Base-by-base conservation (phyloP, 2,329 filamentous ascomycete species). In the Ascochyta rabiei region DNA sequence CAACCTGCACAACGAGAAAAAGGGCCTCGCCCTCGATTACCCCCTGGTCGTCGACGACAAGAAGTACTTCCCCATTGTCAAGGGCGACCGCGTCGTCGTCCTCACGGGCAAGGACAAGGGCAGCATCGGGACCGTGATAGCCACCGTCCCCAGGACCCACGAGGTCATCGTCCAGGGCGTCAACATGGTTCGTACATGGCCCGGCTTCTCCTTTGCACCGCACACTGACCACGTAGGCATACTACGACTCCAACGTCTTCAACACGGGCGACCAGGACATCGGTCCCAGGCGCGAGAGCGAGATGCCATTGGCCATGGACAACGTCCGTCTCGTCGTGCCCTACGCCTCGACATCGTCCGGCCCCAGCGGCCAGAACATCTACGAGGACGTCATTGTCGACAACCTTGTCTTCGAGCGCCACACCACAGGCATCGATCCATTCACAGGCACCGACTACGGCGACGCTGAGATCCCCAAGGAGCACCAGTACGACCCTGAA, bases 241-340 rank as follows among this genome's bases (percentile, higher is more conserved):
- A 80, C 75, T 67, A 75, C 53, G 62, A 67, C 47, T 59, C 80
- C 16, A 74, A 76, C 9, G 56, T 78, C 38, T 82, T 59, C 62
- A 57, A 52, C 39, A 33, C 37, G 4, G 53, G 44, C 19, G 44
- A 26, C 12, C 56, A 48, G 65, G 69, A 58, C 72, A 78, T 68
- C 71, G 74, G 54, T 65, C 77, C 52, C 64, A 74, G 82, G 53
- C 75, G 81, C 40, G 80, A 65, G 68, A 71, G 81, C 53, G 79
- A 83, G 64, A 71, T 84, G 47, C 79, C 86, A 28, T 74, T 96
- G 28, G 82, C 89, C 48, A 81, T 96, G 67, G 82, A 84, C 30
- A 81, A 89, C 57, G 81, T 98, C 60, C 90, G 91, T 53, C 89
- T 97, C 30, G 91, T 98, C 43, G 86, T 90, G 70, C 87, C 90